Evolutionary conservation across 768 basidiomycete genomes (phyloP).

Genomic region (Clavaria fumosa): DNA sequence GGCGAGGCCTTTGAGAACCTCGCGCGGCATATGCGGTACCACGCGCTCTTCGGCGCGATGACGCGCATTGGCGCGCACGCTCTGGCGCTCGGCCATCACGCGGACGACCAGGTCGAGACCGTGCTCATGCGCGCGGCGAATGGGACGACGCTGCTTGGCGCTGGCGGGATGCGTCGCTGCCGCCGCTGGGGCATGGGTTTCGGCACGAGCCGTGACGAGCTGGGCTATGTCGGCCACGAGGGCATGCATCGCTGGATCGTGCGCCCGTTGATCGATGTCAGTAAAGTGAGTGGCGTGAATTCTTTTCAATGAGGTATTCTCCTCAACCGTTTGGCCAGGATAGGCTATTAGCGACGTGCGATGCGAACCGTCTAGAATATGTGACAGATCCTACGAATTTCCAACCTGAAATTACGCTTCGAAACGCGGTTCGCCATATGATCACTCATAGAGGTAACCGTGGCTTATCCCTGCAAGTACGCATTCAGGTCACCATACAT

Average conservation of each 20-base stretch:
- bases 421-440: conserved; percentile 59
- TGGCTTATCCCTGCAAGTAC: too few relatives aligned
- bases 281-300: conserved; percentile 37
- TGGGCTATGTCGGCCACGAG: conserved; percentile 30
- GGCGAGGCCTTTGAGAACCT: conserved; percentile 43
- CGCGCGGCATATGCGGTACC: conserved; percentile 47
- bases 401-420: conserved; percentile 52
- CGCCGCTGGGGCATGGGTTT: conserved; percentile 73
- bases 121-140: conserved; percentile 50
- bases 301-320: neutral
- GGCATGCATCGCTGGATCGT: conserved; percentile 60
- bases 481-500: too few relatives aligned
- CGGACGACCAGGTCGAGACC: conserved; percentile 77
- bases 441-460: conserved; percentile 9
- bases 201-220: conserved; percentile 14
- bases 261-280: conserved; percentile 50
- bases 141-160: conserved; percentile 40
- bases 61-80: conserved; percentile 19
- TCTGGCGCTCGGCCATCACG: conserved; percentile 62
- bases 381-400: conserved; percentile 58
- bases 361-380: conserved; percentile 42
- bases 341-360: conserved; percentile 67
- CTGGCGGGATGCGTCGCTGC: conserved; percentile 49
- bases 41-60: conserved; percentile 35
- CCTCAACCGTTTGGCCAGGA: conserved; percentile 32